These are phyloP conservation scores for Austroboletus novae-zelandiae DNA, from an alignment of 1,284 basidiomycete species.

Conservation along the genomic window DNA sequence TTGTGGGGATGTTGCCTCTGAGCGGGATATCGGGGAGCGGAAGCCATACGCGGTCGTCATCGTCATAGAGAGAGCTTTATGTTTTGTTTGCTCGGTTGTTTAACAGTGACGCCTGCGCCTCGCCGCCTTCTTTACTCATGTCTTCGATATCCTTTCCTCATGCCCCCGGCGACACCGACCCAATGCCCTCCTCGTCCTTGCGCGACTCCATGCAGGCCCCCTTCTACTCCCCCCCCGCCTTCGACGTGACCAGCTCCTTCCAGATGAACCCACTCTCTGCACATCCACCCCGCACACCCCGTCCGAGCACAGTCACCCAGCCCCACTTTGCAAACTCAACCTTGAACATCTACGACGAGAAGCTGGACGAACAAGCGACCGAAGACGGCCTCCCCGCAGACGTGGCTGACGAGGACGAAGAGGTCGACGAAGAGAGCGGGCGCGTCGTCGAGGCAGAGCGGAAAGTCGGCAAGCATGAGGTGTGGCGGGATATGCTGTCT, in stretches of 20 bases:
- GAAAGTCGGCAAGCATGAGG: slow-evolving; percentile 55
- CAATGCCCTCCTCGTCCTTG: slow-evolving; percentile 40
- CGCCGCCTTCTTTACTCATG: slow-evolving; percentile 32
- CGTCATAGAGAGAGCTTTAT: neutral
- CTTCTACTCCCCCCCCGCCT: slow-evolving; percentile 40
- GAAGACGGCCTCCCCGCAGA: slow-evolving; percentile 33
- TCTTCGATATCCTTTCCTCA: slow-evolving; percentile 50
- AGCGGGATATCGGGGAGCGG: slow-evolving; percentile 34
- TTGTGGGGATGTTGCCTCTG: slow-evolving; percentile 32
- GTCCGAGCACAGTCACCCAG: slow-evolving; percentile 29
- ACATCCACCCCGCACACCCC: slow-evolving; percentile 73
- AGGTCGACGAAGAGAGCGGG: slow-evolving; percentile 42
- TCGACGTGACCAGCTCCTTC: slow-evolving; percentile 48
- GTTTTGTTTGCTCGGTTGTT: slow-evolving; percentile 24
- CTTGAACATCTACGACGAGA: slow-evolving; percentile 24
- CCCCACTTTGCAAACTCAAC: slow-evolving; percentile 21
- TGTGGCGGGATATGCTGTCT: slow-evolving; percentile 74
- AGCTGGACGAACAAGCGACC: slow-evolving; percentile 36
- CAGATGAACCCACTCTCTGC: slow-evolving; percentile 77
- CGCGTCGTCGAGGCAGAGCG: slow-evolving; percentile 40
- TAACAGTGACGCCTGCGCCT: slow-evolving; percentile 1
- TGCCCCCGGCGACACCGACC: slow-evolving; percentile 27
- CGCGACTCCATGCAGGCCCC: slow-evolving; percentile 35
- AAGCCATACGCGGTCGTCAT: slow-evolving; percentile 31
- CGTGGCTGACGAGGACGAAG: slow-evolving; percentile 44